A percentile compares a stretch with the other conserved stretches of the same genome.
Evolutionary conservation across 2,329 filamentous ascomycete species (phyloP).

Genomic region (Sporothrix brunneoviolacea): DNA sequence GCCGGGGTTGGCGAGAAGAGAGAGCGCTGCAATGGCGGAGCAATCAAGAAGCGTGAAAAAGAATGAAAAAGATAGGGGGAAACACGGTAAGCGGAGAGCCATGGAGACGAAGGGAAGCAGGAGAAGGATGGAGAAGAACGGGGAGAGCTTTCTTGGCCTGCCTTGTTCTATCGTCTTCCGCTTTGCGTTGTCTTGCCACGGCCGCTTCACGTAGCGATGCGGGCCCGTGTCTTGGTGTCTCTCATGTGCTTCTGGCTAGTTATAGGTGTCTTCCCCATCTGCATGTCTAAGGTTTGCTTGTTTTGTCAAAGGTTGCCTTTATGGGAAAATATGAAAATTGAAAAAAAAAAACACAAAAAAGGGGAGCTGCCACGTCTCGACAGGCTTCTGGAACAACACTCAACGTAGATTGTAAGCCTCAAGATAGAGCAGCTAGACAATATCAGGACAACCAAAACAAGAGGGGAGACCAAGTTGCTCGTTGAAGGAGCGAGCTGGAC

Average conservation of each 20-base stretch:
- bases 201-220: conserved; percentile 6
- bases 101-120: background rate
- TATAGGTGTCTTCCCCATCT: background rate
- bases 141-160: no score
- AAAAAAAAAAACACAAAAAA: background rate
- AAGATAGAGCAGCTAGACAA: no score
- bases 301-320: background rate
- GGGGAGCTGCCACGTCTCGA: background rate
- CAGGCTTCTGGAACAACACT: background rate
- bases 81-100: background rate
- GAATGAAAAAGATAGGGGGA: background rate
- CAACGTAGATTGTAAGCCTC: no score
- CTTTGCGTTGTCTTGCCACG: conserved; percentile 3
- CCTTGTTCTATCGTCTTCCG: background rate
- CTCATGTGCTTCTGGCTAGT: conserved; percentile 3
- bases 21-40: background rate
- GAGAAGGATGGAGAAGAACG: background rate
- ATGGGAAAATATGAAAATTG: no score
- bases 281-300: conserved; percentile 7
- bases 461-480: background rate
- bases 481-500: background rate
- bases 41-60: background rate
- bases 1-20: conserved; percentile 1
- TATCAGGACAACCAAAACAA: no score
- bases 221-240: background rate